Conservation (phyloP, 108 stramenopile species). For the Cyclostephanos tholiformis region DNA sequence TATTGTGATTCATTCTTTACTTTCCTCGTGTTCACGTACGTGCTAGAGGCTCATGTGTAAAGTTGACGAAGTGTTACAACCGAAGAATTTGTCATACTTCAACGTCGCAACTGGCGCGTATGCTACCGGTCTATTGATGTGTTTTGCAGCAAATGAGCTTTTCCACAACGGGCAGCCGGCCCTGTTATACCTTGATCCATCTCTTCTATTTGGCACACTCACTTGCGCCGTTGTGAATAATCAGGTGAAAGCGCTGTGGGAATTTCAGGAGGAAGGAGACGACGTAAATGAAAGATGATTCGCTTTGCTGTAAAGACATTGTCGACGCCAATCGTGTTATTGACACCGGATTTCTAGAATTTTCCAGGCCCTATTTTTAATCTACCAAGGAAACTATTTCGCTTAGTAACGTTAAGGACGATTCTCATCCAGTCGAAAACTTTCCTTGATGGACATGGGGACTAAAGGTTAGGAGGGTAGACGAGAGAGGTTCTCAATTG, state of each 20-base stretch:
- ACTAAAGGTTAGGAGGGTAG: no score
- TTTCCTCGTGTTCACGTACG: no score
- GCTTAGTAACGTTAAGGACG: no score
- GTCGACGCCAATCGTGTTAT: background rate
- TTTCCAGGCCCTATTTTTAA: no score
- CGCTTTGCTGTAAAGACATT: background rate
- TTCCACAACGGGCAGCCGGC: constrained; percentile 60
- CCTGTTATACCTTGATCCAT: constrained; percentile 38
- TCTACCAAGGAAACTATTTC: no score
- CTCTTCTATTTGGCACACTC: constrained; percentile 32
- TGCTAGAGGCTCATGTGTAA: constrained; percentile 36
- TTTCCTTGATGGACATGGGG: no score
- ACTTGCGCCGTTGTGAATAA: constrained; percentile 41
- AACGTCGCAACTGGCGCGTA: constrained; percentile 57
- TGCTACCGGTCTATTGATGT: constrained; percentile 44
- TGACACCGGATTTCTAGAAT: no score
- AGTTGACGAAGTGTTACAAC: constrained; percentile 34
- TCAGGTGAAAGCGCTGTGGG: constrained; percentile 37
- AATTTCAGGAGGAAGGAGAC: constrained; percentile 32
- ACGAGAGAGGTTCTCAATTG: no score
- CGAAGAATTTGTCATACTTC: constrained; percentile 45
- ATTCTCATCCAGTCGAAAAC: no score
- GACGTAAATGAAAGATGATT: background rate
- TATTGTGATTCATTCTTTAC: no score
- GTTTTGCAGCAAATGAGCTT: constrained; percentile 55